Evolutionary conservation across 352 stramenopile genomes (phyloP), one percentile per base, ranked within the genome.

Genomic region (Paralagenidium karlingii): DNA sequence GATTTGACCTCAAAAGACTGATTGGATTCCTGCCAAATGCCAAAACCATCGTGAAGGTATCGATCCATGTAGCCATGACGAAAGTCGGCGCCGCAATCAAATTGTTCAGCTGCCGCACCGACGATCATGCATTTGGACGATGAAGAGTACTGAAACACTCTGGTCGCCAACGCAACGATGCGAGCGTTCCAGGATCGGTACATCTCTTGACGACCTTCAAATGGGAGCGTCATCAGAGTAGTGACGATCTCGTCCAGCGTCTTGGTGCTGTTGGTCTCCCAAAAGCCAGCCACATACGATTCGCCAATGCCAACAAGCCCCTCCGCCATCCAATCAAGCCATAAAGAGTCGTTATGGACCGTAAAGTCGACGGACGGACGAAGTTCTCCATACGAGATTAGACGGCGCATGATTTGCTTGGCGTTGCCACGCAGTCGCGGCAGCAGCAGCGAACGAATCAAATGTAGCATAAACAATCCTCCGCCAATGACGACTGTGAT

Each of bases 271-370:
- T 78, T 77, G 1, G 66, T 61, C 8, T 57, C 56, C 73, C 77
- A 90, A n/a, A 87, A 45, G 1, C 70, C 73, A 15, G 67, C 71
- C 1, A 90, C 60, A 41, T 86, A 90, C 1, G 77, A 84, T 38
- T 90, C 77, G 7, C 77, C 77, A 30, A 90, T 90, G 8, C 70
- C 70, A 6, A 90, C 60, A 11, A 90, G 66, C 2, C 77, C 77
- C 21, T 87, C 74, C 27, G 70, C 81, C 73, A 90, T 88, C 77
- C 77, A 90, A 47, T 90, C 77, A 8, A 90, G 53, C 77, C 77
- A 90, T 40, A 90, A 82, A 0, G 71, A 68, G 26, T 85, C 66
- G 40, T 86, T 67, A 15, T 69, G 68, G 8, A 87, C 67, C 18
- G 83, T 52, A 58, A 90, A 84, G 29, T 87, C 73, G 40, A 67